phyloP scores from a whole-genome alignment of 1,284 basidiomycete genomes.

The Irpex sp. region DNA sequence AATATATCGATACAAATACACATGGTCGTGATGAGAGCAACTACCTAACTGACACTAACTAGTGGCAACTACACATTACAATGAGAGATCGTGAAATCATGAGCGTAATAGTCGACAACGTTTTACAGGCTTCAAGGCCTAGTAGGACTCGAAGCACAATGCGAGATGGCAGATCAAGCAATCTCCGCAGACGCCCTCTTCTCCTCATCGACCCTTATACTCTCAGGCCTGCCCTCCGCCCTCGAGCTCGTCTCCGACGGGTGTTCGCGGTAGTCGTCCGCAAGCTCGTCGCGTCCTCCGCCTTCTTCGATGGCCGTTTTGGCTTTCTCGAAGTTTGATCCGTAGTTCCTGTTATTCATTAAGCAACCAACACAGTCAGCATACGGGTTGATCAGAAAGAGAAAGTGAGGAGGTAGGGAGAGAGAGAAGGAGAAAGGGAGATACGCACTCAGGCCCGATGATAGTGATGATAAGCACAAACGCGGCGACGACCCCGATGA shows the following conservation, averaged over 20 bases:
- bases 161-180: neutral
- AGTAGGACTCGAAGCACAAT: too few species aligned
- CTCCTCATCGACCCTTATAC: conserved; percentile 11
- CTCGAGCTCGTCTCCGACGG: conserved; percentile 35
- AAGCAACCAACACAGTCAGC: neutral
- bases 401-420: neutral
- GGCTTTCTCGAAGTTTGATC: conserved; percentile 78
- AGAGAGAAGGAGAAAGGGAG: neutral
- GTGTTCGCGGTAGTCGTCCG: conserved; percentile 7
- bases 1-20: too few species aligned
- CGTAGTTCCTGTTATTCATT: conserved; percentile 56
- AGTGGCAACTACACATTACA: too few species aligned
- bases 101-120: too few species aligned
- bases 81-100: too few species aligned
- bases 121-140: too few species aligned
- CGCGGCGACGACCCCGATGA: conserved; percentile 72
- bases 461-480: conserved; percentile 65
- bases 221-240: conserved; percentile 20
- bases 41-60: too few species aligned
- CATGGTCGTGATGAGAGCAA: too few species aligned
- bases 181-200: conserved; percentile 5
- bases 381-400: neutral
- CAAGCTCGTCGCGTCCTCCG: conserved; percentile 27
- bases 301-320: conserved; percentile 78
- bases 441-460: conserved; percentile 65